Percentiles rank a stretch among this genome's conserved stretches.
Conservation (phyloP, 768 basidiomycete genomes). For the Boletus rubroflammeus region DNA sequence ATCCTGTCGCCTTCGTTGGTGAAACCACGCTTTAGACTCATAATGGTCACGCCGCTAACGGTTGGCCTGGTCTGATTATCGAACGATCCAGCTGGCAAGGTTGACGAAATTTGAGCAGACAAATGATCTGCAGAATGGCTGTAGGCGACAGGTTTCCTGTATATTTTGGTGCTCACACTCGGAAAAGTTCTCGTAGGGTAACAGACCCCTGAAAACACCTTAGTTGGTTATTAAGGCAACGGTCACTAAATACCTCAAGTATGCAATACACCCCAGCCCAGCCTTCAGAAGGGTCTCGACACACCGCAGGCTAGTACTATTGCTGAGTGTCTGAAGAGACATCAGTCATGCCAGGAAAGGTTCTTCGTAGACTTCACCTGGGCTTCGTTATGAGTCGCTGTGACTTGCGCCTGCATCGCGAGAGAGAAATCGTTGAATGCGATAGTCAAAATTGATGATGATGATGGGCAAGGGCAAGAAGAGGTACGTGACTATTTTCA, state of each 20-base stretch:
- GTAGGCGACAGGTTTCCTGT: not conserved
- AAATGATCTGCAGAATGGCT: slow-evolving; percentile 20
- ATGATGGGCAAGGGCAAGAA: not conserved
- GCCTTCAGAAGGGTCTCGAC: slow-evolving; percentile 72
- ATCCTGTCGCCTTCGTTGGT: slow-evolving; percentile 82
- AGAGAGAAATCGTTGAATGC: not conserved
- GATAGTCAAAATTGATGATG: not conserved
- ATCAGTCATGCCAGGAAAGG: slow-evolving; percentile 4
- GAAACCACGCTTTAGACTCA: slow-evolving; percentile 68
- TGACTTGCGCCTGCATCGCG: slow-evolving; percentile 27
- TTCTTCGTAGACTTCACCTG: slow-evolving; percentile 17
- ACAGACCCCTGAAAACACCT: slow-evolving; percentile 51
- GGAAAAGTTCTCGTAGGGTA: slow-evolving; percentile 77
- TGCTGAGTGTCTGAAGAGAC: slow-evolving; percentile 42
- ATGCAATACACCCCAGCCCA: slow-evolving; percentile 74
- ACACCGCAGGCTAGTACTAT: slow-evolving; percentile 60
- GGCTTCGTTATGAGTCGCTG: slow-evolving; percentile 15
- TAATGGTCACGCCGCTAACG: slow-evolving; percentile 68
- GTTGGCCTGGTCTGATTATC: slow-evolving; percentile 38
- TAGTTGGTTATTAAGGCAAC: not conserved
- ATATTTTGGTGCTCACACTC: slow-evolving; percentile 42
- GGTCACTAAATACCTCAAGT: slow-evolving; percentile 49
- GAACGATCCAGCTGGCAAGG: slow-evolving; percentile 35
- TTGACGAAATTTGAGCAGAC: slow-evolving; percentile 32
- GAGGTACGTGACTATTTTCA: not conserved